Evolutionary conservation across 371 early-diverging fungal species (phyloP), one percentile per base, ranked within the genome.

Genomic region (Mucor lusitanicus): DNA sequence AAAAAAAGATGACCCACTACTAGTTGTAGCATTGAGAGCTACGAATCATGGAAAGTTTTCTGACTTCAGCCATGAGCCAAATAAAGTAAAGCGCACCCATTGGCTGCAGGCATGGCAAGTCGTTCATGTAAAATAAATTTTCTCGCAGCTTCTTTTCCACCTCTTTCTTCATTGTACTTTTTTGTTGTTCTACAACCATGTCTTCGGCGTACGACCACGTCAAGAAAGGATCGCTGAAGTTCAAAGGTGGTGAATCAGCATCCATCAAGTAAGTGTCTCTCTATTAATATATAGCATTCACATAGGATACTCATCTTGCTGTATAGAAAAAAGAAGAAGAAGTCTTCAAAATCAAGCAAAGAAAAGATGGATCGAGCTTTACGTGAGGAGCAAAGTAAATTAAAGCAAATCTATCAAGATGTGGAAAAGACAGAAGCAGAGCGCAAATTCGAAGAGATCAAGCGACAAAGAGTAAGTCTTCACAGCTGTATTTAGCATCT

Each of bases 371-470:
- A 77, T 9, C 63, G 76, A 15, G 87, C 81, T 4, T 64, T 81
- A 32, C 72, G 66, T 55, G 84, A 83, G 61, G 64, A 12, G 12
- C 19, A 32, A 5, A 19, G 6, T 11, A 15, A 50, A 67, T 11
- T 48, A 3, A 70, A 25, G 75, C 68, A 55, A 66, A 58, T 27
- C 13, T 53, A 39, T 57, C 50, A 71, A 48, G 68, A 68, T 30
- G 62, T 73, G 21, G 80, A 86, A 65, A 89, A 86, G 63, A 89
- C 89, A 2, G 85, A 86, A 25, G 88, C 89, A 25, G 86, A 89
- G 68, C 73, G 73, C 64, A 87, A 86, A 63, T 89, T 89, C 72
- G 87, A 87, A 68, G 89, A 87, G 61, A 76, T 76, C 11, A 79
- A 87, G 48, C 69, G 76, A 59, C 82, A 85, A 72, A 72, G 89